A percentile compares a stretch with the other conserved stretches of the same genome.
phyloP scores from a whole-genome alignment of 2,329 filamentous ascomycete genomes.

The Pseudogymnoascus sp. region DNA sequence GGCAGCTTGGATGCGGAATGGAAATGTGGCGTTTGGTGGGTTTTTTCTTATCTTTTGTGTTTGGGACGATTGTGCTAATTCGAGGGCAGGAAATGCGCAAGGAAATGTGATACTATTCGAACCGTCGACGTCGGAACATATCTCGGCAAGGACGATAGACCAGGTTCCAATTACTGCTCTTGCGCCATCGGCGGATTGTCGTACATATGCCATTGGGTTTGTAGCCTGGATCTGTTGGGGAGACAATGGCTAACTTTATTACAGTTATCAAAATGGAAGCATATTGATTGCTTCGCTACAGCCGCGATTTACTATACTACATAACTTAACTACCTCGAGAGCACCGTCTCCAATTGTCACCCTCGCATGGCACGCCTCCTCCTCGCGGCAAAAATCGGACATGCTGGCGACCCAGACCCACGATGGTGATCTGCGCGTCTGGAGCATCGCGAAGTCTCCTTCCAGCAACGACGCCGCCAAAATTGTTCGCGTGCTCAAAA shows the following conservation, averaged over 20 bases:
- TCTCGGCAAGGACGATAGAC: constrained; percentile 78
- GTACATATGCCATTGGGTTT: constrained; percentile 93
- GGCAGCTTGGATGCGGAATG: constrained; percentile 93
- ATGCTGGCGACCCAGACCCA: constrained; percentile 92
- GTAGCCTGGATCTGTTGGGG: constrained; percentile 20
- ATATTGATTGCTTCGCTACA: constrained; percentile 83
- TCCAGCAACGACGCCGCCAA: constrained; percentile 67
- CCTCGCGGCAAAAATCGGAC: constrained; percentile 89
- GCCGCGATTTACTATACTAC: constrained; percentile 85
- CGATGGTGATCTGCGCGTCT: constrained; percentile 87
- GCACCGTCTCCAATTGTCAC: constrained; percentile 80
- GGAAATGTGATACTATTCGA: constrained; percentile 94
- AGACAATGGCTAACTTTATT: constrained; percentile 9
- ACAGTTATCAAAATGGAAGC: constrained; percentile 88
- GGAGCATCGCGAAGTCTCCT: constrained; percentile 84
- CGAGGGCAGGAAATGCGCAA: constrained; percentile 67
- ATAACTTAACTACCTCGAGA: constrained; percentile 79
- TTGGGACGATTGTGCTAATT: constrained; percentile 14
- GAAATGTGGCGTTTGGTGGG: constrained; percentile 92
- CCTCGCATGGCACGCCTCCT: constrained; percentile 92
- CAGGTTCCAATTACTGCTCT: constrained; percentile 93
- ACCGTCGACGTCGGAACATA: constrained; percentile 83
- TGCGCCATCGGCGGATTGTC: constrained; percentile 79
- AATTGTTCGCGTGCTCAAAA: constrained; percentile 78
- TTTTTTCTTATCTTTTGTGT: constrained; percentile 10